These are phyloP conservation scores for Rubia tinctorum DNA, from an alignment of 305 asterid species.

Conservation along the genomic window DNA sequence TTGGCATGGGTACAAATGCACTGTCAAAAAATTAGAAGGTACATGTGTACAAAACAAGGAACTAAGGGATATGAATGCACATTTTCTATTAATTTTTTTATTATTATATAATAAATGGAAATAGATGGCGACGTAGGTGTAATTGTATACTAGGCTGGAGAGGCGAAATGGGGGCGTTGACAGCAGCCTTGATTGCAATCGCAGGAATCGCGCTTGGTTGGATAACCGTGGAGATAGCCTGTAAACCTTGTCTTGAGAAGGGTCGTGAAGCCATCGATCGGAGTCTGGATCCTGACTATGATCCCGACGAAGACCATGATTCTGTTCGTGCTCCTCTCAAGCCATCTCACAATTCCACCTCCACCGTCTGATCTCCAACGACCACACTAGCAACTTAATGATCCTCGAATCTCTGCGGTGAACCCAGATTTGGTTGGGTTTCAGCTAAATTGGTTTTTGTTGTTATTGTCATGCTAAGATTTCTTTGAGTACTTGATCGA, in stretches of 20 bases:
- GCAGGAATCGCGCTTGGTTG: conserved; percentile 74
- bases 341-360: conserved; percentile 26
- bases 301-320: conserved; percentile 58
- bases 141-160: too few species aligned
- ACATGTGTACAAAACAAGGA: too few species aligned
- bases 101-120: too few species aligned
- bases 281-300: conserved; percentile 85
- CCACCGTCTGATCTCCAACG: conserved; percentile 30
- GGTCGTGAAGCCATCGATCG: conserved; percentile 93
- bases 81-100: too few species aligned
- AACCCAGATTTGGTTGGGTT: neutral
- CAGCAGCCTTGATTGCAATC: conserved; percentile 72
- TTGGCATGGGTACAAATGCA: too few species aligned
- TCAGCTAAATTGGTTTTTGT: neutral
- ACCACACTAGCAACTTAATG: neutral
- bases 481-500: neutral
- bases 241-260: conserved; percentile 88
- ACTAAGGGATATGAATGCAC: too few species aligned
- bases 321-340: conserved; percentile 52
- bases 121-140: too few species aligned
- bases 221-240: conserved; percentile 80
- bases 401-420: neutral
- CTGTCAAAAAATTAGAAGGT: too few species aligned
- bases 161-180: conserved; percentile 68
- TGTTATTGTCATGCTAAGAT: too few species aligned